These are phyloP conservation scores for Hyaloscypha finlandica DNA, from an alignment of 495 filamentous ascomycete genomes.

Conservation along the genomic window DNA sequence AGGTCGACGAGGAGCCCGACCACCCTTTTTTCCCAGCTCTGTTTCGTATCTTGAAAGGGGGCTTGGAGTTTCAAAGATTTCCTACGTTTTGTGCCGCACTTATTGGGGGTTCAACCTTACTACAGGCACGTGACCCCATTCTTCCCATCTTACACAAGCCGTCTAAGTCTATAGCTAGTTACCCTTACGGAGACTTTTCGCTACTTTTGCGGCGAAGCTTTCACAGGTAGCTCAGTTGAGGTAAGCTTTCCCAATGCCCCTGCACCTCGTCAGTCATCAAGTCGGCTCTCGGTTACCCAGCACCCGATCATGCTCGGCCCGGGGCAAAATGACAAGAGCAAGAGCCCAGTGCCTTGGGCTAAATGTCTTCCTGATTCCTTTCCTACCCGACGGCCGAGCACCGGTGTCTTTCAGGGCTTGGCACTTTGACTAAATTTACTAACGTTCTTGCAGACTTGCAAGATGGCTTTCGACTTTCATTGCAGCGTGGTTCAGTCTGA, in stretches of 20 bases:
- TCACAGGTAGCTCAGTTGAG: slow-evolving; percentile 37
- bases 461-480: slow-evolving; percentile 52
- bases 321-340: not conserved
- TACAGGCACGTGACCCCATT: slow-evolving; percentile 52
- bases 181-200: slow-evolving; percentile 34
- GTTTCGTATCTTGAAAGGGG: slow-evolving; percentile 44
- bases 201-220: slow-evolving; percentile 27
- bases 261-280: not conserved
- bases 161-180: slow-evolving; percentile 28
- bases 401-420: not conserved
- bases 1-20: slow-evolving; percentile 39
- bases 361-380: not conserved
- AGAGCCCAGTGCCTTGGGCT: not conserved
- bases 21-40: slow-evolving; percentile 44
- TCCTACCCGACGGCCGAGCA: not conserved
- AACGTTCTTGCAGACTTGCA: slow-evolving; percentile 30
- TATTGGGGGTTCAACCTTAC: slow-evolving; percentile 73
- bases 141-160: slow-evolving; percentile 7
- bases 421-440: slow-evolving; percentile 3
- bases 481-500: slow-evolving; percentile 51
- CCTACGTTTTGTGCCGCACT: slow-evolving; percentile 80
- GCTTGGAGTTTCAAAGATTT: slow-evolving; percentile 61
- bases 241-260: slow-evolving; percentile 27
- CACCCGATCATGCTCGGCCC: not conserved
- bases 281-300: not conserved